Evolutionary conservation across 208 protist genomes (phyloP), one percentile per base, ranked within the genome.

Genomic region (Acanthamoeba lenticulata): DNA sequence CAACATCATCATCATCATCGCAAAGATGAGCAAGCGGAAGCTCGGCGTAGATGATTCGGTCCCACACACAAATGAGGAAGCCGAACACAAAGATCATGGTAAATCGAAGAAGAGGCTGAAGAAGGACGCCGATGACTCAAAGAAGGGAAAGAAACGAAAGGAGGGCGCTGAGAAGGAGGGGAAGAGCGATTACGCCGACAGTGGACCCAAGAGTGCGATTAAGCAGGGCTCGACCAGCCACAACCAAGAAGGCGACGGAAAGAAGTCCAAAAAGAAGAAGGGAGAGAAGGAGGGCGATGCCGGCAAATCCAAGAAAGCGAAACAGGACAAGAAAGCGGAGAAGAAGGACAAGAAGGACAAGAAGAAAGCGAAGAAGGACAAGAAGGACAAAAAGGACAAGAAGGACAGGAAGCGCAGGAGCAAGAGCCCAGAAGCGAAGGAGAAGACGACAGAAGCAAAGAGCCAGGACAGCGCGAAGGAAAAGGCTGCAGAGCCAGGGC

Each of bases 11-110:
- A 5, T 5, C 15, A 49, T 19, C 45, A 15, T 49, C 15, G 47
- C 52, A 60, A 60, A n/a, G 52, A 72, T 72, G 62, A 38, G 62
- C 62, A 72, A 72, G n/a, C 62, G 62, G 34, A 72, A 72, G 62
- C 4, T 17, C 9, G 62, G 29, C 2, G n/a, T 17, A 29, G 62
- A 72, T 2, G 62, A 72, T 72, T 72, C 62, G 5, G n/a, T 36
- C n/a, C 62, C 62, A 6, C 3, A 72, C 3, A 6, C 6, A 13
- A 72, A 72, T 27, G 62, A 72, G 3, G 62, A 72, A 29, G 9
- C 38, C 9, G 62, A 32, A 38, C 9, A 6, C 19, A 7, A 21
- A 6, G 13, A 13, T 24, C 19, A 17, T 24, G 52, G 52, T 21
- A 72, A 72, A 29, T 13, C 19, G 62, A 72, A 72, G 34, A 72